A percentile compares a stretch with the other conserved stretches of the same genome.
Evolutionary conservation across 495 filamentous ascomycete genomes (phyloP).

Genomic region (Cryomyces minteri): DNA sequence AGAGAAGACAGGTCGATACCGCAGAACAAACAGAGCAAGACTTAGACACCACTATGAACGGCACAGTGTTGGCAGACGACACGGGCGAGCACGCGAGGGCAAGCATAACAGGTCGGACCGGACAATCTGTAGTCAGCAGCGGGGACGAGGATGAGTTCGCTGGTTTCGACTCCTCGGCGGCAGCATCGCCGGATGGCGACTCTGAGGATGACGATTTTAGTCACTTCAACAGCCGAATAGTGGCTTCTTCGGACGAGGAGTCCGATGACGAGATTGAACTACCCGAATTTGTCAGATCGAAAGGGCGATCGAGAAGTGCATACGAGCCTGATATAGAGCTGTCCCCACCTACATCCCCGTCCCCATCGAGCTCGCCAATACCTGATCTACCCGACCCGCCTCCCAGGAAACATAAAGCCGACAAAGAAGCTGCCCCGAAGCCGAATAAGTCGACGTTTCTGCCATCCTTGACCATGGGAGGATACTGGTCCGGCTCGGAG

Average conservation of each 20-base stretch:
- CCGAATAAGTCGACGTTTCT: constrained; percentile 51
- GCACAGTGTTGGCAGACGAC: not conserved
- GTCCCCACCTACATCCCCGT: constrained; percentile 3
- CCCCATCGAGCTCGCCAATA: not conserved
- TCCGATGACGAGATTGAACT: constrained; percentile 23
- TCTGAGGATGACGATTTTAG: constrained; percentile 17
- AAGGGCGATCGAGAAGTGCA: not conserved
- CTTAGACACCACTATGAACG: no score
- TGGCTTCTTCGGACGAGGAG: constrained; percentile 28
- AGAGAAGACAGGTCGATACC: not conserved
- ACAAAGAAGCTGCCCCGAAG: constrained; percentile 16
- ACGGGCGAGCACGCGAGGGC: not conserved
- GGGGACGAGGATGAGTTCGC: no score
- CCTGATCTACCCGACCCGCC: not conserved
- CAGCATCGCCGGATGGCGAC: not conserved
- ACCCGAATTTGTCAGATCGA: not conserved
- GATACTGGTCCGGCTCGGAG: constrained; percentile 85
- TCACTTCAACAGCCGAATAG: constrained; percentile 35
- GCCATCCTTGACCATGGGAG: constrained; percentile 66
- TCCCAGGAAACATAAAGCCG: constrained; percentile 13
- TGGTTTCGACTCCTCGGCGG: no score
- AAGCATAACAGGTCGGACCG: no score
- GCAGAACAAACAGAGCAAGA: not conserved
- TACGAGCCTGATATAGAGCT: constrained; percentile 19
- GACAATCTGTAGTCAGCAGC: no score